Evolutionary conservation across 1,284 basidiomycete species (phyloP), one percentile per base, ranked within the genome.

Genomic region (Pholiota adiposa): DNA sequence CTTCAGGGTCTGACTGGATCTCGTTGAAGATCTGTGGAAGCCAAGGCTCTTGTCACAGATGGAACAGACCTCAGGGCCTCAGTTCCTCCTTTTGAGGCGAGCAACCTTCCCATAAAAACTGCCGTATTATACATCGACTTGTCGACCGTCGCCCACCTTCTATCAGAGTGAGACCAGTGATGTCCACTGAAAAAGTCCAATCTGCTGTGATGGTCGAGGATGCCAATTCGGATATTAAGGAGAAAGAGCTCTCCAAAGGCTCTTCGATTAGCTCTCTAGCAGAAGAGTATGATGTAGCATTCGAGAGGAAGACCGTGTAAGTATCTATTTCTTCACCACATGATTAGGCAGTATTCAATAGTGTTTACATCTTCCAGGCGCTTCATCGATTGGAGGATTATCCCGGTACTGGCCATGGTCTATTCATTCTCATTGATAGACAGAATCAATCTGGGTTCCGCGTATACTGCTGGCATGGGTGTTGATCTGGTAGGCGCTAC

Each of bases 401-500:
- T 81, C 12, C 78, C 79, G 3, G 61, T 81, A 9, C 69, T 81
- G 6, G 72, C 75, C 3, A 46, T 79, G 43, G 66, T 79, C 11
- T 79, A 77, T 60, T 72, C 78, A 12, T 75, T 80, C 56, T 72
- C 77, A 12, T 64, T 79, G 43, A 77, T 80, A 60, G 79, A 80
- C 65, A 71, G 79, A 65, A 74, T 76, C 58, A 80, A 80, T 62
- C 68, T 80, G 52, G 78, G 77, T 23, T 73, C 74, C 21, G 79
- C 79, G 18, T 73, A 75, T 50, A 77, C 75, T 21, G 78, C 78
- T 36, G 79, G 77, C 41, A 79, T 81, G 78, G 76, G 74, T 14
- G 63, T 60, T 29, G 78, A 77, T 56, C 64, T 81, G 59, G 79
- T 80, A 54, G 53, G 73, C 64, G 16, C 60, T 52, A 21, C 27